phyloP scores from a whole-genome alignment of 192 early-diverging fungal genomes.

The Coemansia sp. region DNA sequence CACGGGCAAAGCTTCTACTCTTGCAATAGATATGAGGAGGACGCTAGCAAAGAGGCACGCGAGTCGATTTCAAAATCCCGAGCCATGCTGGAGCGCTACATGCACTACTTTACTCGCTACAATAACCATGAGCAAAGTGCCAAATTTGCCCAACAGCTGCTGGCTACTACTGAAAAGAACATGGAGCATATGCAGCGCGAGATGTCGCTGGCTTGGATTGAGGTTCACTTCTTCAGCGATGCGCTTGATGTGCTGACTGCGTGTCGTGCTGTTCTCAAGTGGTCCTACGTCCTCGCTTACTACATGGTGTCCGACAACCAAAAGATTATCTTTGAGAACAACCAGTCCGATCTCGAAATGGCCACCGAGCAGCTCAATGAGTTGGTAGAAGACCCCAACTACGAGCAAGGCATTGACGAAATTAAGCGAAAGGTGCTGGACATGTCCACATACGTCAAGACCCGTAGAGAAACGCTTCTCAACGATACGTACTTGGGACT shows the following conservation, averaged over 20 bases:
- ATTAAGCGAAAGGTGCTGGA: slow-evolving; percentile 82
- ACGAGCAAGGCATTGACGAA: slow-evolving; percentile 64
- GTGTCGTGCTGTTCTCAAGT: slow-evolving; percentile 88
- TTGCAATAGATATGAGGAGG: slow-evolving; percentile 95
- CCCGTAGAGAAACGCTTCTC: slow-evolving; percentile 80
- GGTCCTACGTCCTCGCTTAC: slow-evolving; percentile 96
- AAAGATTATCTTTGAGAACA: slow-evolving; percentile 91
- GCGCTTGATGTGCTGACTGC: slow-evolving; percentile 83
- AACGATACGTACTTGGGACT: slow-evolving; percentile 84
- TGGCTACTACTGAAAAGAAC: slow-evolving; percentile 37
- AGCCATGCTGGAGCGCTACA: slow-evolving; percentile 82
- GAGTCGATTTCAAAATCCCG: slow-evolving; percentile 85
- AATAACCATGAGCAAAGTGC: slow-evolving; percentile 94
- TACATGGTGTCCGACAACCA: slow-evolving; percentile 81
- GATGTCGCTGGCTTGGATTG: slow-evolving; percentile 92
- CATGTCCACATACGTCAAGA: slow-evolving; percentile 85
- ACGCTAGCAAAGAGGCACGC: slow-evolving; percentile 76
- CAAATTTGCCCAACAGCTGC: slow-evolving; percentile 77
- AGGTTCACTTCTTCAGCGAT: slow-evolving; percentile 92
- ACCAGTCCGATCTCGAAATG: slow-evolving; percentile 95
- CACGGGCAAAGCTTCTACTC: slow-evolving; percentile 95
- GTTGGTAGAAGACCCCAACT: slow-evolving; percentile 79
- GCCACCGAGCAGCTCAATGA: slow-evolving; percentile 94
- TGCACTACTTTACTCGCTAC: slow-evolving; percentile 96
- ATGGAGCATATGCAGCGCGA: slow-evolving; percentile 94